Percentiles rank a stretch among this genome's conserved stretches.
Evolutionary conservation across 1,284 basidiomycete species (phyloP).

Genomic region (Naganishia cerealis): DNA sequence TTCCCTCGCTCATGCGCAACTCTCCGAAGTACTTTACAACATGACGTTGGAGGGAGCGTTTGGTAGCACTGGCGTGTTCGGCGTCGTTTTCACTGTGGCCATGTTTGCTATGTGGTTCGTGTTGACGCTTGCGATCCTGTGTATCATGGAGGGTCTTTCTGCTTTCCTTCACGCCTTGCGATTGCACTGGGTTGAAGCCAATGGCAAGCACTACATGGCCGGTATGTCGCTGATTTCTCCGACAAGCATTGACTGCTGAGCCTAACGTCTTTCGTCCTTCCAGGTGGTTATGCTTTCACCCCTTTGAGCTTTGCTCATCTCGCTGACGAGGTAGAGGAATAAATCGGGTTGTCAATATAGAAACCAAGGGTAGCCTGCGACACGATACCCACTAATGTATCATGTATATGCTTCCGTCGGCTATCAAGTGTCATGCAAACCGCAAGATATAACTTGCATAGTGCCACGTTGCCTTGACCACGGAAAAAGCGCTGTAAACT

Average conservation of each 20-base stretch:
- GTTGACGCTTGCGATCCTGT: conserved; percentile 74
- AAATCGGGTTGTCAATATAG: neutral
- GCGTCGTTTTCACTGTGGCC: conserved; percentile 62
- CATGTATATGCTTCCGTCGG: too few relatives aligned
- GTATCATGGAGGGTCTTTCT: conserved; percentile 92
- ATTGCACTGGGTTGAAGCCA: conserved; percentile 96
- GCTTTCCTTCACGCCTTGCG: conserved; percentile 95
- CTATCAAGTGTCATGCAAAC: too few relatives aligned
- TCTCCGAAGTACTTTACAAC: conserved; percentile 88
- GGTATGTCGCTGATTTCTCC: conserved; percentile 63
- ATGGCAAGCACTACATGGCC: conserved; percentile 94
- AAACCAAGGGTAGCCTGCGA: too few relatives aligned
- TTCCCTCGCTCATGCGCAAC: conserved; percentile 94
- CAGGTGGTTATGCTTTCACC: conserved; percentile 46
- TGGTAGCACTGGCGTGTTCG: conserved; percentile 39
- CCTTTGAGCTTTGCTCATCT: conserved; percentile 51
- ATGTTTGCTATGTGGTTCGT: conserved; percentile 78
- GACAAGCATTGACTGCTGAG: neutral
- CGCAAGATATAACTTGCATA: too few relatives aligned
- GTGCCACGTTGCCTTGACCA: too few relatives aligned
- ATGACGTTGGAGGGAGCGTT: conserved; percentile 74
- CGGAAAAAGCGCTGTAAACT: too few relatives aligned
- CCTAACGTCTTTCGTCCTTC: neutral
- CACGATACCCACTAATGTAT: too few relatives aligned
- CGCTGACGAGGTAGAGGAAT: conserved; percentile 39